phyloP scores from a whole-genome alignment of 495 filamentous ascomycete genomes.

The Penicillium longicatenatum region DNA sequence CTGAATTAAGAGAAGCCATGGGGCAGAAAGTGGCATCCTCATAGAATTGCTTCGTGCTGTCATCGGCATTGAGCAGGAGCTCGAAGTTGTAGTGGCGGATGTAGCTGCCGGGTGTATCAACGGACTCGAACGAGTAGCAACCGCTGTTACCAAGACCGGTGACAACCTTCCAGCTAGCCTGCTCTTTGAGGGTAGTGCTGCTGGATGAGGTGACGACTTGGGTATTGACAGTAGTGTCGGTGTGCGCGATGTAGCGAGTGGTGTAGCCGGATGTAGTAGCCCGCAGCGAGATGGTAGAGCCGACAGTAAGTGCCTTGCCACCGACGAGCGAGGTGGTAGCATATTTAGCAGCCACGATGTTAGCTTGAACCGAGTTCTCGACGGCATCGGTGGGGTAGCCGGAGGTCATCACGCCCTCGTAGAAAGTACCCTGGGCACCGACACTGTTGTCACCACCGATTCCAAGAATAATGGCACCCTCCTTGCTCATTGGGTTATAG shows the following conservation, averaged over 20 bases:
- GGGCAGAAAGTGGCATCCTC: constrained; percentile 61
- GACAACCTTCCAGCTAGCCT: constrained; percentile 57
- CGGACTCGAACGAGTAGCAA: constrained; percentile 59
- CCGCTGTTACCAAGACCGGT: constrained; percentile 53
- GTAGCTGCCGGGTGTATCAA: constrained; percentile 55
- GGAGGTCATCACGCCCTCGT: constrained; percentile 61
- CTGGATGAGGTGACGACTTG: constrained; percentile 56
- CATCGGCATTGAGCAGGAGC: constrained; percentile 47
- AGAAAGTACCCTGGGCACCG: constrained; percentile 59
- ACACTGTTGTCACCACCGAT: constrained; percentile 60
- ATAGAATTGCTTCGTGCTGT: constrained; percentile 51
- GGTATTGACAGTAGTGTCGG: constrained; percentile 46
- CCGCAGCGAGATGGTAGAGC: constrained; percentile 50
- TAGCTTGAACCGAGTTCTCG: constrained; percentile 57
- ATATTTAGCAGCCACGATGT: constrained; percentile 59
- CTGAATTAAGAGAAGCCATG: constrained; percentile 45
- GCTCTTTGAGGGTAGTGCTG: constrained; percentile 44
- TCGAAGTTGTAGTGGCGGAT: constrained; percentile 53
- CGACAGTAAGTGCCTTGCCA: constrained; percentile 49
- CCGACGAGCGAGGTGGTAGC: constrained; percentile 47
- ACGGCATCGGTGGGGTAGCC: constrained; percentile 58
- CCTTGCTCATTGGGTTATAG: constrained; percentile 62
- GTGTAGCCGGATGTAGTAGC: constrained; percentile 53
- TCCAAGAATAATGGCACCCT: constrained; percentile 62
- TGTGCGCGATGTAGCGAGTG: constrained; percentile 53